phyloP scores from a whole-genome alignment of 2,329 filamentous ascomycete genomes.

The Talaromyces sp. region DNA sequence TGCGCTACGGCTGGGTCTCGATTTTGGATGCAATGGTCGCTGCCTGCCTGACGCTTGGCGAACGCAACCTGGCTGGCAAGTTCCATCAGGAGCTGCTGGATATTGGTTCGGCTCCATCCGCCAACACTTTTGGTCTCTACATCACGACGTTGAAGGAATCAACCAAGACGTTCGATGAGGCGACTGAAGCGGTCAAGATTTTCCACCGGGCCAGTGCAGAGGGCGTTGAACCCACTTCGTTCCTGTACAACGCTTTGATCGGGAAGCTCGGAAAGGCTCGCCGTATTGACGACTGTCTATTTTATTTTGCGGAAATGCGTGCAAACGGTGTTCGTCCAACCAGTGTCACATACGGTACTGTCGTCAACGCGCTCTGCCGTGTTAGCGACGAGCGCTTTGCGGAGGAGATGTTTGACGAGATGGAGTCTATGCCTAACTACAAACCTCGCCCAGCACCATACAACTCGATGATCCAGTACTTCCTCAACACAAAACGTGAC shows the following conservation, averaged over 20 bases:
- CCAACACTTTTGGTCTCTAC: slow-evolving; percentile 96
- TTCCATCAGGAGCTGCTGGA: slow-evolving; percentile 88
- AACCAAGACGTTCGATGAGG: slow-evolving; percentile 95
- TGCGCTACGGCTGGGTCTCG: slow-evolving; percentile 92
- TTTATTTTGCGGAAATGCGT: slow-evolving; percentile 98
- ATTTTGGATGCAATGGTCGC: slow-evolving; percentile 97
- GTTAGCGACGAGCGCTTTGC: slow-evolving; percentile 97
- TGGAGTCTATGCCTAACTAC: slow-evolving; percentile 98
- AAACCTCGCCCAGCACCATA: slow-evolving; percentile 95
- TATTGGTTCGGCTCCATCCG: slow-evolving; percentile 85
- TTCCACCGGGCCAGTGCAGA: slow-evolving; percentile 91
- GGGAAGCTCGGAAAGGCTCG: slow-evolving; percentile 97
- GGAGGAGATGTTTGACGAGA: slow-evolving; percentile 96
- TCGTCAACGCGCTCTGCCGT: slow-evolving; percentile 94
- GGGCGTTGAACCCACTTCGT: slow-evolving; percentile 91
- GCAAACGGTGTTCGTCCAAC: slow-evolving; percentile 87
- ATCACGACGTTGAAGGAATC: slow-evolving; percentile 99
- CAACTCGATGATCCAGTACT: slow-evolving; percentile 99
- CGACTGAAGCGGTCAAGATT: slow-evolving; percentile 93
- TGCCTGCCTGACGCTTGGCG: slow-evolving; percentile 76
- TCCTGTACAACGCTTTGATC: slow-evolving; percentile 96
- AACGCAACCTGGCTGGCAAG: slow-evolving; percentile 72
- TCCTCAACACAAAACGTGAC: slow-evolving; percentile 94
- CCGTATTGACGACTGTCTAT: slow-evolving; percentile 94
- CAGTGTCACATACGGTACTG: slow-evolving; percentile 94